A percentile compares a stretch with the other conserved stretches of the same genome.
phyloP scores from a whole-genome alignment of 2,329 filamentous ascomycete genomes.

The Exophiala bonariae region DNA sequence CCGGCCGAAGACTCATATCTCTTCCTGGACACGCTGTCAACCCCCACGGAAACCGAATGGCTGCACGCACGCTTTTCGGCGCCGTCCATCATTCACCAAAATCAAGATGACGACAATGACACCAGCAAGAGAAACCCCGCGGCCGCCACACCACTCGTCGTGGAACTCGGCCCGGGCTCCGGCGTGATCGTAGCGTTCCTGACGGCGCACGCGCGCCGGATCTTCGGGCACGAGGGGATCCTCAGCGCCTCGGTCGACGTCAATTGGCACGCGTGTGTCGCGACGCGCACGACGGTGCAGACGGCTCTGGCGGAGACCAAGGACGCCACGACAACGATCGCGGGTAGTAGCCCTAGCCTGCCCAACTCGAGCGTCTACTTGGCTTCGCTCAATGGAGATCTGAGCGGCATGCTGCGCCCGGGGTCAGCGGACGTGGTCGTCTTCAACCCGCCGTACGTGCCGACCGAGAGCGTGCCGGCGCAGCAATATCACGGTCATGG shows the following conservation, averaged over 20 bases:
- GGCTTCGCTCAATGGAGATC: slow-evolving; percentile 68
- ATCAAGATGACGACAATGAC: neutral
- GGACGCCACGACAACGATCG: neutral
- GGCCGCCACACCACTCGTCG: slow-evolving; percentile 58
- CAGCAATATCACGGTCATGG: slow-evolving; percentile 36
- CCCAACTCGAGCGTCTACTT: slow-evolving; percentile 53
- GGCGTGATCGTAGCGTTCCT: slow-evolving; percentile 91
- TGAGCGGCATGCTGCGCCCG: slow-evolving; percentile 61
- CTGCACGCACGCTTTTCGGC: slow-evolving; percentile 63
- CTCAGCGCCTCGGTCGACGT: slow-evolving; percentile 79
- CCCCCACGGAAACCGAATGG: slow-evolving; percentile 65
- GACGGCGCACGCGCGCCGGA: slow-evolving; percentile 67
- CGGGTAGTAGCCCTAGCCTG: slow-evolving; percentile 2
- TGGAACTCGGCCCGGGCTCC: slow-evolving; percentile 89
- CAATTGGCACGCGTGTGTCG: slow-evolving; percentile 78
- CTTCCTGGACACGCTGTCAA: slow-evolving; percentile 86
- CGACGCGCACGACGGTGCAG: slow-evolving; percentile 68
- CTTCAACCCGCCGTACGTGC: slow-evolving; percentile 97
- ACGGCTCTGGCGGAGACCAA: slow-evolving; percentile 46
- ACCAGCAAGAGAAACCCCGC: neutral
- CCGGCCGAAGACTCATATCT: slow-evolving; percentile 95
- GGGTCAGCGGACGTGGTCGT: slow-evolving; percentile 76
- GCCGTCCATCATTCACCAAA: slow-evolving; percentile 6
- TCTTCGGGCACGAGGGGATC: slow-evolving; percentile 70
- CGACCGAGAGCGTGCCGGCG: slow-evolving; percentile 71